phyloP scores from a whole-genome alignment of 1,139 yeast species.

The Yamadazyma diddensiae region DNA sequence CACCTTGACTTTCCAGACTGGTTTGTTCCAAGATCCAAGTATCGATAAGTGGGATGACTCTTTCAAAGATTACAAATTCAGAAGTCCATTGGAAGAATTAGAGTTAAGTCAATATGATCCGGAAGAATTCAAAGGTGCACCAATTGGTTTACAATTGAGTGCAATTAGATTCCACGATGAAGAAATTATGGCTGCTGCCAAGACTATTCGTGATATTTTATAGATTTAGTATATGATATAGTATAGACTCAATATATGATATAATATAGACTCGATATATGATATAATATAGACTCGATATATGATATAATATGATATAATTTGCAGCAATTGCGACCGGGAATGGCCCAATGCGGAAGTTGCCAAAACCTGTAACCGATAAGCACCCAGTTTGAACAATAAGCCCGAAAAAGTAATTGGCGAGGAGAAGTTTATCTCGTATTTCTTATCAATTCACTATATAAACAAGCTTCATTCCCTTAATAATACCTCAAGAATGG shows the following conservation, averaged over 20 bases:
- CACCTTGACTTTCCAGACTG: constrained; percentile 58
- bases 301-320: too few relatives aligned
- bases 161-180: constrained; percentile 39
- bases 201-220: constrained; percentile 26
- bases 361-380: constrained; percentile 2
- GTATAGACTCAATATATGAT: constrained; percentile 7
- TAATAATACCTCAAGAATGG: background rate
- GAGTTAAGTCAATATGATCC: constrained; percentile 31
- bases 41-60: constrained; percentile 40
- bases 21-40: constrained; percentile 53
- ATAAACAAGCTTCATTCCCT: background rate
- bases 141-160: constrained; percentile 36
- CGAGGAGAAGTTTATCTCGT: too few relatives aligned
- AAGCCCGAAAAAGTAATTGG: constrained; percentile 1
- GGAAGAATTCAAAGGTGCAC: constrained; percentile 33
- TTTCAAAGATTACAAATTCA: constrained; percentile 22
- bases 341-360: constrained; percentile 4
- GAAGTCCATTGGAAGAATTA: constrained; percentile 46
- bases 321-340: too few relatives aligned
- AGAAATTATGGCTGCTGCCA: constrained; percentile 41
- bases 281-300: too few relatives aligned
- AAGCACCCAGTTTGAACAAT: too few relatives aligned
- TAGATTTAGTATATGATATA: too few relatives aligned
- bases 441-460: too few relatives aligned
- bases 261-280: background rate